Conservation (phyloP, 257 asterid genomes). For the Haberlea rhodopensis region DNA sequence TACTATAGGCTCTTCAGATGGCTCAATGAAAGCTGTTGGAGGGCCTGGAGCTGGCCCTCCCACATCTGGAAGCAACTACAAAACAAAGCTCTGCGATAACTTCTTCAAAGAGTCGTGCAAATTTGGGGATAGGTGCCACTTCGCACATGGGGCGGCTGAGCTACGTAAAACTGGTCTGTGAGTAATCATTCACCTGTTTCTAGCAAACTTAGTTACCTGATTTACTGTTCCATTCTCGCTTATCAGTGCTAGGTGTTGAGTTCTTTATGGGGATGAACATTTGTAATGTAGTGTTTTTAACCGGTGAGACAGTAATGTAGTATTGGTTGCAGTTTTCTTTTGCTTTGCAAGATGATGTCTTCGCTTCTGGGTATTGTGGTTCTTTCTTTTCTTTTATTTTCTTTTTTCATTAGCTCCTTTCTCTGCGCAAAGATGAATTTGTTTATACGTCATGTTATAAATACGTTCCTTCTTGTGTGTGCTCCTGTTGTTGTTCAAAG, state of each 20-base stretch:
- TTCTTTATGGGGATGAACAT: neutral
- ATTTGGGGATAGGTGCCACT: constrained; percentile 87
- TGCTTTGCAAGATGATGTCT: too few species aligned
- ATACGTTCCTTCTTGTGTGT: too few species aligned
- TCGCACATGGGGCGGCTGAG: constrained; percentile 85
- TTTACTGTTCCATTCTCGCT: neutral
- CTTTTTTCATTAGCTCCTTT: neutral
- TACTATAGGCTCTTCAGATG: constrained; percentile 42
- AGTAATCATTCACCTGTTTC: constrained; percentile 15
- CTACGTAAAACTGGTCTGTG: constrained; percentile 52
- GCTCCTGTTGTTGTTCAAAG: too few species aligned
- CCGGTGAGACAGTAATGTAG: neutral
- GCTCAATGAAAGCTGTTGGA: constrained; percentile 37
- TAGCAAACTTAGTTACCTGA: neutral
- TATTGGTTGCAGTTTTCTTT: neutral
- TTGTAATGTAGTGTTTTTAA: neutral
- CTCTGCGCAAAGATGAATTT: neutral
- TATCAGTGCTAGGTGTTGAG: neutral
- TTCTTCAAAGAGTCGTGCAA: constrained; percentile 80
- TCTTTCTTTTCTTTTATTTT: too few species aligned
- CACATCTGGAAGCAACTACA: constrained; percentile 49
- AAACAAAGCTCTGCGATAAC: constrained; percentile 82
- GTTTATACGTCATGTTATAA: too few species aligned
- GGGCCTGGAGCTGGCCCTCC: constrained; percentile 38
- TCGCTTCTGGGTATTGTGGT: neutral